Base-by-base conservation (phyloP, 2,329 filamentous ascomycete species). In the Phyllosticta paracitricarpa region DNA sequence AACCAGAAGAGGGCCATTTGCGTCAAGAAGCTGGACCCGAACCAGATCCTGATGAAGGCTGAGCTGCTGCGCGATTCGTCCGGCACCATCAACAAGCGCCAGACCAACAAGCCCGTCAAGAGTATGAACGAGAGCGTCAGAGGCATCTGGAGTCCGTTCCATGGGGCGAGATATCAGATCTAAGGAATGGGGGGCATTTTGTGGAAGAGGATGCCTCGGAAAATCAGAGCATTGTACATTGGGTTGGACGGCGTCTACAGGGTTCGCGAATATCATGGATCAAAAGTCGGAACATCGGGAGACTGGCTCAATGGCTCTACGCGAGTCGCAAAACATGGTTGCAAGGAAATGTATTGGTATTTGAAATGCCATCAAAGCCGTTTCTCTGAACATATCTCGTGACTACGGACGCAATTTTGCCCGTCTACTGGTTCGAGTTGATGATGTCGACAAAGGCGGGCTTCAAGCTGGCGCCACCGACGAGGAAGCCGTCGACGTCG, bases 401-500 rank as follows among this genome's bases (percentile, higher is more conserved):
- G 55, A 56, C 53, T 52, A 28, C 51, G 25, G 48, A 56, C 56
- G 56, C 54, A 60, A 54, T 35, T 33, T 56, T 17, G 25, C 58
- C 17, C 40, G 40, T 26, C 54, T 51, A 58, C 61, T 62, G 61
- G 54, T 73, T 82, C 68, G 82, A 78, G 75, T 88, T 88, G 80
- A 88, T 83, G 69, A 88, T 88, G 68, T 88, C 84, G 69, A 87
- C 82, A 72, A 88, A 97, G 67, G 90, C 92, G 73, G 93, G 93
- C 87, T 97, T 97, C 80, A 97, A 85, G 76, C 89, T 94, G 73
- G 93, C 93, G 77, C 93, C 93, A 67, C 93, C 93, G 68, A 97
- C 93, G 68, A 97, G 84, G 87, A 97, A 97, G 63, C 94, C 94
- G 77, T 99, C 94, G 76, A 99, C 96, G 77, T 99, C 94, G 66